Base-by-base conservation (phyloP, 257 asterid genomes). In the Penstemon newberryi region DNA sequence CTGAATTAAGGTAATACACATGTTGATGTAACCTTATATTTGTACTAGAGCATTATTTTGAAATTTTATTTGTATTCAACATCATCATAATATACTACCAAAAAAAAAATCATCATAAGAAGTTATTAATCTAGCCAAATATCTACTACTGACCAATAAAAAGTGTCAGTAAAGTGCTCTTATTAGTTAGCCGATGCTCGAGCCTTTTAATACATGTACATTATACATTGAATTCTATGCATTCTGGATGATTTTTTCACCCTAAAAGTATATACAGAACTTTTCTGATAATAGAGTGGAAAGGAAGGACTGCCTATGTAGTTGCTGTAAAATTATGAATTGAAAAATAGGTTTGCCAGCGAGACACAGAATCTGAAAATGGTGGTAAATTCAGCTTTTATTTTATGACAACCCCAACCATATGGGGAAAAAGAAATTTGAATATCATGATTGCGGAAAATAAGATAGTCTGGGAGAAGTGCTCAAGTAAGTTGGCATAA, bases 91-190 rank as follows among this genome's bases (percentile, higher is more conserved):
- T 60, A 13, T 15, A 15, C 18, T 15, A 15, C 18, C 18, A 15
- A 15, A 15, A 15, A 15, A 15, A 15, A 15, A 15, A 42, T 59
- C 19, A 40, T 38, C 60, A 25, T 53, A 55, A n/a, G 53, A 13
- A 61, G 33, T 56, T 5, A 7, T n/a, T 5, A 60, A 7, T 4
- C 43, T 25, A 25, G 33, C 33, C 33, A 40, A 13, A 18, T 56
- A n/a, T 51, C 36, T 33, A 63, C 39, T 13, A 10, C 39, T 47
- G 47, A 63, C 42, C 66, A 43, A 42, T 39, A 12, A 7, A 57
- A 55, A 47, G 25, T 41, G 53, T 51, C 57, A 53, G 18, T 62
- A 50, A 57, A 52, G 49, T 60, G 62, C 53, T 65, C n/a, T 51
- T n/a, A 42, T 56, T 56, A 39, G 38, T 54, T 70, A 73, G 36